Evolutionary conservation across 306 rosid species (phyloP).

Genomic region (Malus sylvestris): DNA sequence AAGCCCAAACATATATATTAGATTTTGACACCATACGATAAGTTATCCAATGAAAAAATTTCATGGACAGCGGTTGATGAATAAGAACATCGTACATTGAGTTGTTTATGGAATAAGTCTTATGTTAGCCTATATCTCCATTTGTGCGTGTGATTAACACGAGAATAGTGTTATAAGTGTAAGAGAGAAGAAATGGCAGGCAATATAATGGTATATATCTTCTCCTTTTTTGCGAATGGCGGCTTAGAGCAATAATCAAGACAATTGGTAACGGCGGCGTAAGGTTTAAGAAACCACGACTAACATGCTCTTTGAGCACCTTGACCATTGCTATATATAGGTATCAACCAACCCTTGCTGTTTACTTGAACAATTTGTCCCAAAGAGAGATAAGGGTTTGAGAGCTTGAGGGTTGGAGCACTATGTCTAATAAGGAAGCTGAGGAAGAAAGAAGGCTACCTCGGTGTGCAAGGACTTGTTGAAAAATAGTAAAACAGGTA

Average conservation of each 20-base stretch:
- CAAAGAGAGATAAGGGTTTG: background rate
- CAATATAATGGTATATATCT: background rate
- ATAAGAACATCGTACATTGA: no score
- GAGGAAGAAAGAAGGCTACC: slow-evolving; percentile 34
- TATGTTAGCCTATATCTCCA: background rate
- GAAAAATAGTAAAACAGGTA: slow-evolving; percentile 30
- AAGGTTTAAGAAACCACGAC: background rate
- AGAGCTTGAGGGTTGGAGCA: background rate
- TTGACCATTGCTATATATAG: background rate
- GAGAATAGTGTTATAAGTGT: slow-evolving; percentile 7
- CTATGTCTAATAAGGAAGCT: slow-evolving; percentile 22
- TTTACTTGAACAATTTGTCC: background rate
- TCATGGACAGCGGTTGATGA: no score
- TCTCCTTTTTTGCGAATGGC: background rate
- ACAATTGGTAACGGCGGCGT: no score
- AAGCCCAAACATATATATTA: background rate
- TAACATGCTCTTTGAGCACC: background rate
- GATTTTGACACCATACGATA: background rate
- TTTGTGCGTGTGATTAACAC: background rate
- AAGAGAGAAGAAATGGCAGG: background rate
- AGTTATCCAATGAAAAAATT: no score
- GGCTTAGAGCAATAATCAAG: background rate
- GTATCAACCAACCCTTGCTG: background rate
- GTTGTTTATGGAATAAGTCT: background rate
- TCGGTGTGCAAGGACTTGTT: slow-evolving; percentile 20